Evolutionary conservation across 179 eudicot species (phyloP).

Genomic region (Amaranthus tricolor): DNA sequence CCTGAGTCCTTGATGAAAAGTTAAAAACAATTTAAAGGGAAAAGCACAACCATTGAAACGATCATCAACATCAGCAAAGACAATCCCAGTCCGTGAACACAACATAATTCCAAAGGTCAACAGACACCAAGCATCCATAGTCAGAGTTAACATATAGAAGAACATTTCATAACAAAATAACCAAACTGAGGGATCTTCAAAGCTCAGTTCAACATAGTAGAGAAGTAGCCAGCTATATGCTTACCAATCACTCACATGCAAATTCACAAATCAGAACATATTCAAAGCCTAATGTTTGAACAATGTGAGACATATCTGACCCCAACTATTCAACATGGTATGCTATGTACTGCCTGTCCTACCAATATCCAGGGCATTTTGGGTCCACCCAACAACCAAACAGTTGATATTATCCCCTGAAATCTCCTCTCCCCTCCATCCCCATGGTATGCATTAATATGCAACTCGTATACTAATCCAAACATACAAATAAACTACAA

Average conservation of each 20-base stretch:
- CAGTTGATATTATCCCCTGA: background rate
- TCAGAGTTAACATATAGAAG: too few species aligned
- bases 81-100: background rate
- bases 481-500: background rate
- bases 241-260: conserved; percentile 6
- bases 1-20: background rate
- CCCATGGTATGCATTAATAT: background rate
- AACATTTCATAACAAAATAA: too few species aligned
- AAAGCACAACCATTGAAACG: background rate
- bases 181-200: background rate
- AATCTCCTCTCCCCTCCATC: background rate
- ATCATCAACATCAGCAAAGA: background rate
- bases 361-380: background rate
- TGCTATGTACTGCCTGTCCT: background rate
- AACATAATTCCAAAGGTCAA: too few species aligned
- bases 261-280: conserved; percentile 7
- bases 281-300: background rate
- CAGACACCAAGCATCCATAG: too few species aligned
- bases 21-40: background rate
- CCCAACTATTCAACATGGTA: background rate
- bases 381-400: background rate
- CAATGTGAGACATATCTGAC: background rate
- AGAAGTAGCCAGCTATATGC: background rate
- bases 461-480: background rate
- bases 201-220: background rate